Base-by-base conservation (phyloP, 495 filamentous ascomycete species). In the Friedmanniomyces endolithicus region DNA sequence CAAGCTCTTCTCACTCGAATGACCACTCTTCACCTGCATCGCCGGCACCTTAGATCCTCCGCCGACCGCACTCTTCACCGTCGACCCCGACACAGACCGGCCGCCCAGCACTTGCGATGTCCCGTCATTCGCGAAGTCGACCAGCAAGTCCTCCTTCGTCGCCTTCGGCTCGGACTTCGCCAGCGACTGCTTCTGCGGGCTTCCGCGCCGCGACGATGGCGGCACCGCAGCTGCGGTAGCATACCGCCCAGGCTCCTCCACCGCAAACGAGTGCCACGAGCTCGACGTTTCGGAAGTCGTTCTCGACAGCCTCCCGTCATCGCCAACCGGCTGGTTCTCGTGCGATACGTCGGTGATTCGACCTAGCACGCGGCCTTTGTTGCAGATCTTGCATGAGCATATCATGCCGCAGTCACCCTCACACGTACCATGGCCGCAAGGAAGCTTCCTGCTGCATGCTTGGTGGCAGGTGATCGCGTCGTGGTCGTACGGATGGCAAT, bases 401-500 rank as follows among this genome's bases (percentile, higher is more conserved):
- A 55, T 40, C 20, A 62, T 53, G 37, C 51, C 55, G 51, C 64
- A 68, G 7, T 53, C 44, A n/a, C 16, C 50, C 20, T 50, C 31
- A 46, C 65, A 67, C 33, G 7, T 6, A 20, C 45, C 50, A 47
- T 64, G 63, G 11, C 60, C 55, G 52, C 64, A 67, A 0, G 37
- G 45, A 20, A 67, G 16, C 1, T 39, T 40, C 48, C 55, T 62
- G 6, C 44, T 14, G 50, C 60, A 67, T n/a, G 44, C 37, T 57
- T 63, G 55, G n/a, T 41, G 55, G 58, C 64, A 67, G 31, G 50
- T 55, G 34, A 64, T 58, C 40, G 17, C 20, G 16, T 61, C 52
- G 52, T 62, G 61, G 0, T 9, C 2, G 55, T 61, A 64, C 9
- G 76, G 71, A 62, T 81, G 78, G 50, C 78, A 81, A 35, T 37